Evolutionary conservation across 164 flowering plant species (phyloP).

Genomic region (Litsea cubeba): DNA sequence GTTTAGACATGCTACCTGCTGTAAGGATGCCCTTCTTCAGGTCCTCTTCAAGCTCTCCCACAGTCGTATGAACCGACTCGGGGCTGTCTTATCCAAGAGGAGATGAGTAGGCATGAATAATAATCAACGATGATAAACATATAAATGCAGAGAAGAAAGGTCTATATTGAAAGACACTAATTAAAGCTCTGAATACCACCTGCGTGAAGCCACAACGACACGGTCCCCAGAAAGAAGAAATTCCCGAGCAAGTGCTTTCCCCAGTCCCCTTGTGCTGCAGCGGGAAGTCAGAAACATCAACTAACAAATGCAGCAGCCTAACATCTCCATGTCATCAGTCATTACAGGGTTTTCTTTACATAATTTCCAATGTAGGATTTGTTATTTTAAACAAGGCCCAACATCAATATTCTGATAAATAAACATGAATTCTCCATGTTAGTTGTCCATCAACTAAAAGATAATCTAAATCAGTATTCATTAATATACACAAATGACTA

Average conservation of each 20-base stretch:
- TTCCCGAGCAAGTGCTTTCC: conserved; percentile 96
- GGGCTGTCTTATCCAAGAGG: conserved; percentile 44
- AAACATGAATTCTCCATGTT: neutral
- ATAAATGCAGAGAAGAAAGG: neutral
- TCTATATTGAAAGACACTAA: neutral
- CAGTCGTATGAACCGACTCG: conserved; percentile 70
- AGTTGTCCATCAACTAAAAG: neutral
- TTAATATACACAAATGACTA: neutral
- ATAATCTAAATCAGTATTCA: neutral
- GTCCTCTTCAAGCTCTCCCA: conserved; percentile 70
- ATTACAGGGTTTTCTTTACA: no score
- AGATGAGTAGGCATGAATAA: conserved; percentile 4
- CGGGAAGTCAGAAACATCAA: neutral
- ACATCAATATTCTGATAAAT: neutral
- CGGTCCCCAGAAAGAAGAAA: conserved; percentile 96
- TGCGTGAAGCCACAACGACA: conserved; percentile 88
- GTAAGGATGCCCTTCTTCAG: conserved; percentile 48
- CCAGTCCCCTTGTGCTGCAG: conserved; percentile 87
- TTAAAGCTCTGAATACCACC: conserved; percentile 35
- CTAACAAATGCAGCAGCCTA: neutral
- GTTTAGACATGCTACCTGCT: conserved; percentile 29
- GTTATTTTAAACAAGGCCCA: neutral
- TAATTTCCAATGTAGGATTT: neutral
- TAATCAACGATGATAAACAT: neutral
- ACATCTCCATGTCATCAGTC: neutral